These are phyloP conservation scores for Pichia sp. DNA, from an alignment of 1,139 yeast species.

Conservation along the genomic window DNA sequence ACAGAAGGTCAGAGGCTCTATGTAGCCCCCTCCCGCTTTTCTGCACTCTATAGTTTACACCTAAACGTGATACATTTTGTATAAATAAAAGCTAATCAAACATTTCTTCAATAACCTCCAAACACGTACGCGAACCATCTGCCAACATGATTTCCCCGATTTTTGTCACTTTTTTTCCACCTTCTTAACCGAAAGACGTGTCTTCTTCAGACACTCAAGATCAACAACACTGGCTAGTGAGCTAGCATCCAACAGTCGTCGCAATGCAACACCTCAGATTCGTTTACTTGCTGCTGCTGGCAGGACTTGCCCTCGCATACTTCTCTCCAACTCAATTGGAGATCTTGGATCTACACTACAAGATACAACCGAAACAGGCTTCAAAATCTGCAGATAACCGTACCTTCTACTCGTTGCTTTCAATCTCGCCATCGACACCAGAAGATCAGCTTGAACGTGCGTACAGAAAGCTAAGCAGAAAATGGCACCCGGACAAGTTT, in stretches of 20 bases:
- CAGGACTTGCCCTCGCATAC: conserved; percentile 14
- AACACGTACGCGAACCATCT: not conserved
- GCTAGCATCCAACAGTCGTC: not conserved
- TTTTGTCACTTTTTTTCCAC: not conserved
- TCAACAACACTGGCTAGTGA: not conserved
- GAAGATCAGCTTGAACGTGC: conserved; percentile 63
- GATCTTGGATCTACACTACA: conserved; percentile 18
- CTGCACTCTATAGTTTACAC: not conserved
- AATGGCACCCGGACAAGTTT: conserved; percentile 80
- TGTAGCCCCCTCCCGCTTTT: conserved; percentile 3
- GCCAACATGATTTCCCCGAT: not conserved
- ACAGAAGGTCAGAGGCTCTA: conserved; percentile 30
- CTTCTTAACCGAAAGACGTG: not conserved
- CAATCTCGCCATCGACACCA: conserved; percentile 8
- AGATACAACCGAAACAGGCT: conserved; percentile 17
- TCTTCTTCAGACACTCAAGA: not conserved
- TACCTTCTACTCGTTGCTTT: conserved; percentile 18
- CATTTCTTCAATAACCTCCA: not conserved
- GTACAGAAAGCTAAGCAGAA: conserved; percentile 64
- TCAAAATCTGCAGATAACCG: conserved; percentile 5
- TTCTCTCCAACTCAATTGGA: conserved; percentile 18
- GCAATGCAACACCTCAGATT: not conserved
- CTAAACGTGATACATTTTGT: not conserved
- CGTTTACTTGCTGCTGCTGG: conserved; percentile 6
- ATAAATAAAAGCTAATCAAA: not conserved